Evolutionary conservation across 805 yeast species (phyloP).

Genomic region (Starmerella geochares): DNA sequence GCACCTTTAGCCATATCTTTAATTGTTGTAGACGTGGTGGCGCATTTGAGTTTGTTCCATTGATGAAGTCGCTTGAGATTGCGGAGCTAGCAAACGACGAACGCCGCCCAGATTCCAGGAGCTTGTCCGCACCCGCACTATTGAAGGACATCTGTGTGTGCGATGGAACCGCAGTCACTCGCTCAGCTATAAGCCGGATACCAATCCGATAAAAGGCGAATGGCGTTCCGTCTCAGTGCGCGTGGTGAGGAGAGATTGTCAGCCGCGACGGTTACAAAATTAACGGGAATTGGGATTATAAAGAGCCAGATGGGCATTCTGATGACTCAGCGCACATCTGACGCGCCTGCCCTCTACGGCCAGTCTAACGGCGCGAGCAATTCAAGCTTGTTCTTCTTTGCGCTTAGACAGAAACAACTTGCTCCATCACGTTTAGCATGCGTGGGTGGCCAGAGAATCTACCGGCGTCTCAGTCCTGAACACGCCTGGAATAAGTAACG

Average conservation of each 20-base stretch:
- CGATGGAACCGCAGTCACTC: not conserved
- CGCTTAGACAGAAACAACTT: not conserved
- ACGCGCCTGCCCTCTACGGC: too few species aligned
- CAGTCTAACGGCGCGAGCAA: not conserved
- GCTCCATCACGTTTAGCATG: too few species aligned
- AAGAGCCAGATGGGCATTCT: not conserved
- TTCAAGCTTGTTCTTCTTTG: not conserved
- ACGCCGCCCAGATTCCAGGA: conserved; percentile 7
- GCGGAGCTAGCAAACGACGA: conserved; percentile 4
- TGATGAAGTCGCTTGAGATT: not conserved
- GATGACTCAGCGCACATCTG: not conserved
- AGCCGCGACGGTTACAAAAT: conserved; percentile 1
- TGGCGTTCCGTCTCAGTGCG: not conserved
- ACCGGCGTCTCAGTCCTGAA: too few species aligned
- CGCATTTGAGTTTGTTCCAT: not conserved
- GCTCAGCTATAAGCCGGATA: not conserved
- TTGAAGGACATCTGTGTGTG: not conserved
- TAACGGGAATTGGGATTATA: not conserved
- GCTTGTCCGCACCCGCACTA: conserved; percentile 5
- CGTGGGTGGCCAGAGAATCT: too few species aligned
- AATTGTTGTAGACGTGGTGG: conserved; percentile 16
- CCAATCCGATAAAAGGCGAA: not conserved
- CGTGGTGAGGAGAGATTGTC: not conserved
- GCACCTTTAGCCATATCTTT: conserved; percentile 7
- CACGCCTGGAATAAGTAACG: too few species aligned